Conservation (phyloP, 2,329 filamentous ascomycete species). For the Xylariales sp. region DNA sequence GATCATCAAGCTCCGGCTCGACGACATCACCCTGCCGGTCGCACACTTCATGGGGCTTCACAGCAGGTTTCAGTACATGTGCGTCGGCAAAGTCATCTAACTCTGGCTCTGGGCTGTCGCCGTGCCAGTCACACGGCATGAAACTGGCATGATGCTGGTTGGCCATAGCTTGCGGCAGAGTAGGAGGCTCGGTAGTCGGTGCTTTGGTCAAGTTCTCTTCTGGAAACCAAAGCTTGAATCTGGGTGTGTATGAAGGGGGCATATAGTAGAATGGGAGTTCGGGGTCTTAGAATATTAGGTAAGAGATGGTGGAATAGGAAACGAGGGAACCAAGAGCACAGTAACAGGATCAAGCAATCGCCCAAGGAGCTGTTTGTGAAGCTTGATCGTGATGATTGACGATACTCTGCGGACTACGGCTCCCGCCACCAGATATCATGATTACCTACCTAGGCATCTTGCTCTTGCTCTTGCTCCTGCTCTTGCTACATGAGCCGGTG, state of each 20-base stretch:
- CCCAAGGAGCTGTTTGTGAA: too few relatives aligned
- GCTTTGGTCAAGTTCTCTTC: neutral
- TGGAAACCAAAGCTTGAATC: neutral
- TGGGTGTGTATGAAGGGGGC: neutral
- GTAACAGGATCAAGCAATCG: too few relatives aligned
- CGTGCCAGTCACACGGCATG: neutral
- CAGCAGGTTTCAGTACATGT: neutral
- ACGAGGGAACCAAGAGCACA: too few relatives aligned
- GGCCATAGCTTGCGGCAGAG: neutral
- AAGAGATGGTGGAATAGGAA: too few relatives aligned
- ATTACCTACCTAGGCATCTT: too few relatives aligned
- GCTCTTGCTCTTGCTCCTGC: too few relatives aligned
- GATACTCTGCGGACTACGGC: too few relatives aligned
- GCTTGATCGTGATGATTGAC: too few relatives aligned
- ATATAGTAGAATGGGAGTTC: neutral
- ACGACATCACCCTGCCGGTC: conserved; percentile 21
- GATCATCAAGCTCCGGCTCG: conserved; percentile 22
- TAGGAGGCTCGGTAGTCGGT: neutral
- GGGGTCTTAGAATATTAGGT: too few relatives aligned
- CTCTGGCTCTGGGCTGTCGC: neutral
- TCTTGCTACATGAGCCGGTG: too few relatives aligned
- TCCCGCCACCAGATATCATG: too few relatives aligned
- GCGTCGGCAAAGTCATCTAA: neutral
- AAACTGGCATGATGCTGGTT: neutral
- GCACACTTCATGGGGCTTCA: conserved; percentile 12